Conservation (phyloP, 106 monocot species). For the Hemerocallis citrina region DNA sequence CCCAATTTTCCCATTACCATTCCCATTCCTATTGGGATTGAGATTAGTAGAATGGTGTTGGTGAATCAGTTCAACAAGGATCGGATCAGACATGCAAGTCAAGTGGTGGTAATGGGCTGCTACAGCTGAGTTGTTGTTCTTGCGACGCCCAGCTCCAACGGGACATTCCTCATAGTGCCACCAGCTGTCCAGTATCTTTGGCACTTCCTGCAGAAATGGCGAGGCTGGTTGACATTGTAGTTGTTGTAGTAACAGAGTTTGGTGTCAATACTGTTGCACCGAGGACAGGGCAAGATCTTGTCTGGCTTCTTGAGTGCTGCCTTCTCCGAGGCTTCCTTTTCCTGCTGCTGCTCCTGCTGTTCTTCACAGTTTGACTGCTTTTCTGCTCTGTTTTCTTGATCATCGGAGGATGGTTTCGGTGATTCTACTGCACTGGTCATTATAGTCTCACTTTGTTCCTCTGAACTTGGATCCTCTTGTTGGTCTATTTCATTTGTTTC, state of each 20-base stretch:
- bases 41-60: constrained; percentile 2
- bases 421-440: too few relatives aligned
- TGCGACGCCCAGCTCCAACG: constrained; percentile 75
- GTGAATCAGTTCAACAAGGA: background rate
- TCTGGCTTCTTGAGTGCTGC: constrained; percentile 45
- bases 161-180: constrained; percentile 83
- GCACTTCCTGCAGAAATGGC: constrained; percentile 93
- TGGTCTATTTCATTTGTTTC: constrained; percentile 2
- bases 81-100: constrained; percentile 3
- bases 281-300: constrained; percentile 69
- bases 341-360: background rate
- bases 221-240: constrained; percentile 88
- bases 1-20: too few relatives aligned
- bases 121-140: constrained; percentile 43
- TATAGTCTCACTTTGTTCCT: too few relatives aligned
- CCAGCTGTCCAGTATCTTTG: constrained; percentile 95
- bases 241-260: constrained; percentile 99
- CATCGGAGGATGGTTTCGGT: background rate
- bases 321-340: constrained; percentile 13
- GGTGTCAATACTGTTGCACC: constrained; percentile 72
- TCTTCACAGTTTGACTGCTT: constrained; percentile 15
- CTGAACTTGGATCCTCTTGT: constrained; percentile 12
- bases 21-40: constrained; percentile 21
- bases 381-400: constrained; percentile 9
- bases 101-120: constrained; percentile 2